Base-by-base conservation (phyloP, 1,139 yeast species). In the Candida pseudoviswanathii region DNA sequence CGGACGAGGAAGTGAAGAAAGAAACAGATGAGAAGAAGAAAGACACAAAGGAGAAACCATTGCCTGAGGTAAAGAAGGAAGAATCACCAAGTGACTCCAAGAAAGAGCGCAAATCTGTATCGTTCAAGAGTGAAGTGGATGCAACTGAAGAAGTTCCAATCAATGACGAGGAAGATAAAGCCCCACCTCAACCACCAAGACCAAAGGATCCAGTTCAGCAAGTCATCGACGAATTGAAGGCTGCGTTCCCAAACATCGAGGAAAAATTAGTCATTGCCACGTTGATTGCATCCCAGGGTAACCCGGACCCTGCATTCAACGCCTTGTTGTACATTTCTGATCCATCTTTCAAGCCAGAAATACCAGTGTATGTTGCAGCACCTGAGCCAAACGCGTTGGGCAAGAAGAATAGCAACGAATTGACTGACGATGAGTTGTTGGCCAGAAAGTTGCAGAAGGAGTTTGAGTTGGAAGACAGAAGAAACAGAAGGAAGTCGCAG, bases 311-410 rank as follows among this genome's bases (percentile, higher is more conserved):
- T 0, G 96, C 97, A 0, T 92, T 92, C 73, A 87, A 86, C 66
- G 97, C 97, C 0, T 72, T 92, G 61, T 73, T 94, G 54, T 89
- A 82, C 57, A 72, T 89, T 53, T 84, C 90, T 10, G 97, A 92
- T 69, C 96, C 96, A 5, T 68, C 77, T 7, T 84, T 81, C 62
- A 78, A 78, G 58, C 85, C 90, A 10, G 86, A 84, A 50, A 80
- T 84, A 47, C 79, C 86, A 10, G 65, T 70, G 8, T 65, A 67
- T 8, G 48, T 39, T 25, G 39, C 51, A 10, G 32, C 16, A 11
- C 7, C 25, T 26, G 29, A 30, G 8, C 47, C 24, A 39, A 50
- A 6, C 58, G 53, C 3, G 46, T 40, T 26, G 38, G 41, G 9
- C 51, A 53, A 9, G 56, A 50, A 9, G 66, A 68, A 59, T 4